Conservation (phyloP, 2,329 filamentous ascomycete genomes). For the Coniochaeta sp. region DNA sequence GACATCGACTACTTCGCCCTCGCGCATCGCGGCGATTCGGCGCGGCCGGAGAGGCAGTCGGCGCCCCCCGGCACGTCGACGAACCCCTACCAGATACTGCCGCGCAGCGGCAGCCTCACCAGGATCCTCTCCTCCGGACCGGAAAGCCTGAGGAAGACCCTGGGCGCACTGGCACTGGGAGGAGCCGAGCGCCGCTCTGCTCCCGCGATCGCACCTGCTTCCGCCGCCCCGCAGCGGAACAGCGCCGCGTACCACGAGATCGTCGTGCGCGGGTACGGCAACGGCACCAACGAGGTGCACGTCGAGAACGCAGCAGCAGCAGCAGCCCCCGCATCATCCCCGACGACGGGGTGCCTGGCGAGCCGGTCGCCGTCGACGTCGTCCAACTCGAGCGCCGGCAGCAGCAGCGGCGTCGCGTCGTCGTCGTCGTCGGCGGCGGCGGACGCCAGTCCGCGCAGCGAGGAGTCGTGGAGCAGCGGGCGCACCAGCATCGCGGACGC, state of each 20-base stretch:
- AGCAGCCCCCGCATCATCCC: neutral
- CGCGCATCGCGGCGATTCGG: conserved; percentile 23
- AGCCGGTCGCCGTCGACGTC: conserved; percentile 5
- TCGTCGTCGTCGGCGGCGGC: too few species aligned
- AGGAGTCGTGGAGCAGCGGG: neutral
- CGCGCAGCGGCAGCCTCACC: conserved; percentile 18
- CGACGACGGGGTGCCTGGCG: conserved; percentile 2
- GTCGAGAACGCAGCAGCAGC: conserved; percentile 9
- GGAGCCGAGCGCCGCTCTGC: neutral
- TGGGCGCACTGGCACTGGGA: conserved; percentile 3
- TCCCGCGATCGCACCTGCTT: neutral
- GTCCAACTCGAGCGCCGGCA: neutral
- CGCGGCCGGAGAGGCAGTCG: conserved; percentile 5
- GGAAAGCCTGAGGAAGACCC: conserved; percentile 8
- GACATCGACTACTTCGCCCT: conserved; percentile 49
- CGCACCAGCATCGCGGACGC: neutral
- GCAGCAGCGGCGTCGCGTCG: neutral
- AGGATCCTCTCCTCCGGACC: conserved; percentile 23
- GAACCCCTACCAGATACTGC: conserved; percentile 9
- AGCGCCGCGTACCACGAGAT: conserved; percentile 39
- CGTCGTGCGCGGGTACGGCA: conserved; percentile 45
- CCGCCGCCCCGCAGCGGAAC: conserved; percentile 6
- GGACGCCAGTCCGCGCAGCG: neutral
- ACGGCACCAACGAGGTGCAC: conserved; percentile 37
- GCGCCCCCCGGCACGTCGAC: neutral